A percentile compares a stretch with the other conserved stretches of the same genome.
These are phyloP conservation scores for Pelargonium fulgidum DNA, from an alignment of 441 rosid species.

Conservation along the genomic window DNA sequence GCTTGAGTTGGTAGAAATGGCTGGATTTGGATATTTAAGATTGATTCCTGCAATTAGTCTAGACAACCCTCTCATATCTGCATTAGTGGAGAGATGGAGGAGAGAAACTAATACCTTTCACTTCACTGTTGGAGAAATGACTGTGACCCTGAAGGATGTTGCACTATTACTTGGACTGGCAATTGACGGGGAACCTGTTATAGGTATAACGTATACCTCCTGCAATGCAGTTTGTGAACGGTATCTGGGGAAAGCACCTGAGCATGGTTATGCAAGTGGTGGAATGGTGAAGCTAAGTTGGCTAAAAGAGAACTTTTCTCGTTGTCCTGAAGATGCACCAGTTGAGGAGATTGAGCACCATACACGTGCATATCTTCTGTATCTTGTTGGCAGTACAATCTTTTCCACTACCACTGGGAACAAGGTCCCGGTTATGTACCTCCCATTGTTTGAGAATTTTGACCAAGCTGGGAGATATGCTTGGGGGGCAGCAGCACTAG, in stretches of 20 bases:
- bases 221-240: slow-evolving; percentile 46
- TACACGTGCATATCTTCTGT: slow-evolving; percentile 87
- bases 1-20: slow-evolving; percentile 74
- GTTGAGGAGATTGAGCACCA: slow-evolving; percentile 55
- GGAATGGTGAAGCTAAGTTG: slow-evolving; percentile 99
- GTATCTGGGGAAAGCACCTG: slow-evolving; percentile 61
- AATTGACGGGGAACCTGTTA: slow-evolving; percentile 92
- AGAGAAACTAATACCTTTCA: slow-evolving; percentile 96
- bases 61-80: slow-evolving; percentile 90
- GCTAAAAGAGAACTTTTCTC: slow-evolving; percentile 87
- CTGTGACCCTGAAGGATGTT: slow-evolving; percentile 80
- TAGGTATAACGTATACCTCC: slow-evolving; percentile 75
- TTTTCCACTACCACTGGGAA: slow-evolving; percentile 97
- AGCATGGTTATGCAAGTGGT: slow-evolving; percentile 3
- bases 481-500: slow-evolving; percentile 95
- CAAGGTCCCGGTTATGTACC: slow-evolving; percentile 98
- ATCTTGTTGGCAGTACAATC: slow-evolving; percentile 91
- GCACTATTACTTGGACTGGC: slow-evolving; percentile 73
- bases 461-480: slow-evolving; percentile 79
- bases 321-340: slow-evolving; percentile 58
- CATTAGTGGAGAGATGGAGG: slow-evolving; percentile 94
- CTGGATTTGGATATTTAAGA: slow-evolving; percentile 85
- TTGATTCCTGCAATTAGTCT: slow-evolving; percentile 91
- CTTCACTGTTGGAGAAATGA: slow-evolving; percentile 84
- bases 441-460: slow-evolving; percentile 77